phyloP scores from a whole-genome alignment of 176 grass and related monocot species.

The Typha latifolia region DNA sequence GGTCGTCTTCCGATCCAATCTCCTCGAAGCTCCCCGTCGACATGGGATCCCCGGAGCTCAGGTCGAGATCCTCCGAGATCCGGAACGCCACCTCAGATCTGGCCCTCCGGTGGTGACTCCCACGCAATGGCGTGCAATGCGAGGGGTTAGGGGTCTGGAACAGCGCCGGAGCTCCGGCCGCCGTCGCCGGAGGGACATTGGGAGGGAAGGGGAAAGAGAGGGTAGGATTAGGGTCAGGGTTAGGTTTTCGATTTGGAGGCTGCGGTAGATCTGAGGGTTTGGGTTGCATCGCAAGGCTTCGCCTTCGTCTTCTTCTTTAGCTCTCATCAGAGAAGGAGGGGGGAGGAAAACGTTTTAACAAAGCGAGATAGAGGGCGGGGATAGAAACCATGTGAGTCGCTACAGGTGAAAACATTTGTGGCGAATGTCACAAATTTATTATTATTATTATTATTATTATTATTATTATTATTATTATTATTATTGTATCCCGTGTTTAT shows the following conservation, averaged over 20 bases:
- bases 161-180: conserved; percentile 4
- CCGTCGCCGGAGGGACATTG: conserved; percentile 7
- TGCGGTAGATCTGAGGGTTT: conserved; percentile 48
- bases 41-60: conserved; percentile 29
- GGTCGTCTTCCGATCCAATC: conserved; percentile 95
- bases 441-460: too few relatives aligned
- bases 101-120: conserved; percentile 75
- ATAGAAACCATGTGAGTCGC: not conserved
- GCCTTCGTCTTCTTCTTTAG: not conserved
- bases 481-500: too few relatives aligned
- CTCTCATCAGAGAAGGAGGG: not conserved
- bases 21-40: conserved; percentile 49
- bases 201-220: conserved; percentile 6
- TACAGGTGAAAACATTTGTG: not conserved
- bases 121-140: conserved; percentile 30
- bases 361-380: not conserved
- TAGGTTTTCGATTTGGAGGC: conserved; percentile 16
- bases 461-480: too few relatives aligned
- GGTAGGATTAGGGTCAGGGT: conserved; percentile 5
- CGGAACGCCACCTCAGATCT: conserved; percentile 97
- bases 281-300: conserved; percentile 51
- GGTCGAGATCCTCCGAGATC: conserved; percentile 66
- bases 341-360: not conserved
- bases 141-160: not conserved
- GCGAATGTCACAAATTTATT: not conserved